These are phyloP conservation scores for Melanopsichium pennsylvanicum DNA, from an alignment of 1,284 basidiomycete genomes.

Conservation along the genomic window DNA sequence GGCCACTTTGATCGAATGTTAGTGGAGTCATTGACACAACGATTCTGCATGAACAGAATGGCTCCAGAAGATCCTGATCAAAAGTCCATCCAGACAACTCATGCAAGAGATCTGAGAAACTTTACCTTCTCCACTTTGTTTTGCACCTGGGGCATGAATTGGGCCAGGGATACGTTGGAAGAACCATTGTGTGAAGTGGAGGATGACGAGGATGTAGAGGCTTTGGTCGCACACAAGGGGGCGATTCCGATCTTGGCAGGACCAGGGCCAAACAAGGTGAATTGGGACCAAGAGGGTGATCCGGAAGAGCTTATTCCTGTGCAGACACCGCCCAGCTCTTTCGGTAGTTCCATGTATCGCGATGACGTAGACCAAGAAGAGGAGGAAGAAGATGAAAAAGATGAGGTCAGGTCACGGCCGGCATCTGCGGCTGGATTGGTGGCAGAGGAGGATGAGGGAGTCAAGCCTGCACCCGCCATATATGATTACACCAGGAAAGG, in stretches of 20 bases:
- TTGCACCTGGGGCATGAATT: slow-evolving; percentile 51
- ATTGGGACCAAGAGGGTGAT: slow-evolving; percentile 46
- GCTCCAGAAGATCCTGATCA: slow-evolving; percentile 53
- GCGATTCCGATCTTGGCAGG: slow-evolving; percentile 29
- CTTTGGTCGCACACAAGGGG: neutral
- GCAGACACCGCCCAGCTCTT: slow-evolving; percentile 44
- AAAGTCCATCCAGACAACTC: slow-evolving; percentile 33
- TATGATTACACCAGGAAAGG: slow-evolving; percentile 48
- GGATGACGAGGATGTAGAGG: slow-evolving; percentile 6
- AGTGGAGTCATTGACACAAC: slow-evolving; percentile 35
- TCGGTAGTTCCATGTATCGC: slow-evolving; percentile 35
- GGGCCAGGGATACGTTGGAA: slow-evolving; percentile 51
- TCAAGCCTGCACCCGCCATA: slow-evolving; percentile 52
- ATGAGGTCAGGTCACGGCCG: slow-evolving; percentile 39
- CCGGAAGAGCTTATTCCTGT: slow-evolving; percentile 57
- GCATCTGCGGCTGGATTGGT: slow-evolving; percentile 30
- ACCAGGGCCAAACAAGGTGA: slow-evolving; percentile 34
- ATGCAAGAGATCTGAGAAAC: slow-evolving; percentile 37
- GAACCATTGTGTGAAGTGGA: slow-evolving; percentile 22
- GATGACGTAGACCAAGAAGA: slow-evolving; percentile 20
- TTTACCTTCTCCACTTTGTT: slow-evolving; percentile 52
- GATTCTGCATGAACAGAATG: slow-evolving; percentile 28
- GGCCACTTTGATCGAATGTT: slow-evolving; percentile 33
- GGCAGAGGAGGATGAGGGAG: slow-evolving; percentile 9
- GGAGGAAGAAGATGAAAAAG: slow-evolving; percentile 34